A percentile compares a stretch with the other conserved stretches of the same genome.
phyloP scores from a whole-genome alignment of 179 eudicot genomes.

The Nepenthes alata region DNA sequence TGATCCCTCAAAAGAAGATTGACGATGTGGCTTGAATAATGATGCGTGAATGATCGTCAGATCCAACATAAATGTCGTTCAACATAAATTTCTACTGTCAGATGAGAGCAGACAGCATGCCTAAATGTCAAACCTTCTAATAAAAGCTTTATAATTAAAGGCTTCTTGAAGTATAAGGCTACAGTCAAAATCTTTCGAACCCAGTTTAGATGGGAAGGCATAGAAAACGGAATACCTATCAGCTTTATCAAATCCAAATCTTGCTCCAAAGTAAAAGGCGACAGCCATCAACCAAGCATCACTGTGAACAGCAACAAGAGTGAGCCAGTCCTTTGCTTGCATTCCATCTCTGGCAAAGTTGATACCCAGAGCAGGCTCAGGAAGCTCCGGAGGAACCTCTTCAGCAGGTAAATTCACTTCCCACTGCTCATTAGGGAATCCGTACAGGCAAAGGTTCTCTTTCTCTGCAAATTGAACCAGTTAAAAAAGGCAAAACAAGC shows the following conservation, averaged over 20 bases:
- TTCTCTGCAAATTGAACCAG: conserved; percentile 24
- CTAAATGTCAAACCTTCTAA: no score
- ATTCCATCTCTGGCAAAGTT: conserved; percentile 62
- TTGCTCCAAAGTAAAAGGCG: conserved; percentile 51
- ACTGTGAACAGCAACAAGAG: conserved; percentile 56
- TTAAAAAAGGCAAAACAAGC: neutral
- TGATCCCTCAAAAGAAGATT: no score
- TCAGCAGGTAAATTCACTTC: conserved; percentile 54
- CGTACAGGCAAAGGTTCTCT: conserved; percentile 51
- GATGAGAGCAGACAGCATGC: no score
- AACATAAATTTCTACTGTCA: no score
- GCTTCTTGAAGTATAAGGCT: neutral
- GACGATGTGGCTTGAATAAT: no score
- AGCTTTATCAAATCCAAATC: conserved; percentile 42
- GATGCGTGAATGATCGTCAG: no score
- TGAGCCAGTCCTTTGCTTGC: conserved; percentile 47
- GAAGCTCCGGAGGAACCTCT: conserved; percentile 58
- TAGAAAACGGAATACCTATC: conserved; percentile 14
- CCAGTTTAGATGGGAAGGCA: neutral
- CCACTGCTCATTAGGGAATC: conserved; percentile 48
- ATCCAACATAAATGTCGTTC: no score
- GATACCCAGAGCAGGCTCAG: conserved; percentile 56
- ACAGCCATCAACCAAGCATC: conserved; percentile 59
- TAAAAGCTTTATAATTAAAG: no score
- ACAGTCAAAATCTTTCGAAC: neutral